phyloP scores from a whole-genome alignment of 148 eudicot species.

The Polygonum maritimum region DNA sequence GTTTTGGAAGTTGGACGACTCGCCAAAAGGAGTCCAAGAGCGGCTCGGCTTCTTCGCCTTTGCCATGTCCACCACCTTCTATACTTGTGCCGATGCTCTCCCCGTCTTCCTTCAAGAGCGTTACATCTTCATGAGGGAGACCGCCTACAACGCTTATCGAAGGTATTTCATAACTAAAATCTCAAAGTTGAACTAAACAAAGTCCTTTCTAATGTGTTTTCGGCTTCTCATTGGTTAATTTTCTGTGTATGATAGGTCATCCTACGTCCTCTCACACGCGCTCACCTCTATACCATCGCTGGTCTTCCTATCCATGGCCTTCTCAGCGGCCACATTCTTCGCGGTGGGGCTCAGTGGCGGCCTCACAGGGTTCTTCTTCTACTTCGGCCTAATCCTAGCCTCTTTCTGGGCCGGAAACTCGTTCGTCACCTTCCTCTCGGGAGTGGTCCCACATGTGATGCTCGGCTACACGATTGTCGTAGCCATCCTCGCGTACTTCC shows the following conservation, averaged over 20 bases:
- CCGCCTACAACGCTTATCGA: slow-evolving; percentile 20
- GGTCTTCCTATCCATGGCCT: slow-evolving; percentile 16
- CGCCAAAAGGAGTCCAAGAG: slow-evolving; percentile 82
- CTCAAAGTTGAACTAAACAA: background rate
- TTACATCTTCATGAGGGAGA: slow-evolving; percentile 21
- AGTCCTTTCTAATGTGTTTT: background rate
- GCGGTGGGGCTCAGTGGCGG: slow-evolving; percentile 20
- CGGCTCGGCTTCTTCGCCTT: slow-evolving; percentile 28
- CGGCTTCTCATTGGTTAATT: background rate
- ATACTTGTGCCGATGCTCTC: slow-evolving; percentile 20
- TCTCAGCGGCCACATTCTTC: slow-evolving; percentile 17
- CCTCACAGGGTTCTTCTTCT: slow-evolving; percentile 12
- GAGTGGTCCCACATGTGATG: slow-evolving; percentile 17
- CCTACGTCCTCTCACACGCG: slow-evolving; percentile 16
- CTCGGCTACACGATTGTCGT: slow-evolving; percentile 15
- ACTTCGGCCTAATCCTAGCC: slow-evolving; percentile 16
- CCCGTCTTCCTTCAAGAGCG: slow-evolving; percentile 24
- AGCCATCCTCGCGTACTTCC: slow-evolving; percentile 19
- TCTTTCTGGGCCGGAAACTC: slow-evolving; percentile 66
- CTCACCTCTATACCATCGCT: slow-evolving; percentile 16
- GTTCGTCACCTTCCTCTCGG: slow-evolving; percentile 21
- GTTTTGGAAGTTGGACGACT: slow-evolving; percentile 73
- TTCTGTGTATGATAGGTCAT: slow-evolving; percentile 13
- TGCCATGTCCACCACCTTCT: slow-evolving; percentile 19
- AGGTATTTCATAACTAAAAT: background rate